Evolutionary conservation across 2,329 filamentous ascomycete genomes (phyloP).

Genomic region (Colletotrichum australisinense): DNA sequence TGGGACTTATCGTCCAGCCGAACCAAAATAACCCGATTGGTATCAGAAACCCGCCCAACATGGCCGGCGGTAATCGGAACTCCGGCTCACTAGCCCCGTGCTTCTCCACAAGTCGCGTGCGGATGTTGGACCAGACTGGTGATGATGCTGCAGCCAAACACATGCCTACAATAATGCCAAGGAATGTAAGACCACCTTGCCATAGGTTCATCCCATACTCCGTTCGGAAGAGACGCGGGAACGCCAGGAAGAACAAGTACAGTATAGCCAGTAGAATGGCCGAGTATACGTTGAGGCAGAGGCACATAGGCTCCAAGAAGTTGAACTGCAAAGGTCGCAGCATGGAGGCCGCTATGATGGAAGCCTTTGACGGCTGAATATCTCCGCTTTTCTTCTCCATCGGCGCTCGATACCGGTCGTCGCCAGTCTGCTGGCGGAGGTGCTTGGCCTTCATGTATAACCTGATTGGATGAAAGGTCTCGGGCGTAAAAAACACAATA

Average conservation of each 20-base stretch:
- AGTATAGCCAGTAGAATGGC: constrained; percentile 86
- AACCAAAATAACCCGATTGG: constrained; percentile 66
- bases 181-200: constrained; percentile 81
- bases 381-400: constrained; percentile 79
- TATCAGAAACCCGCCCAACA: constrained; percentile 78
- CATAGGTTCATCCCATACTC: constrained; percentile 82
- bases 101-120: constrained; percentile 65
- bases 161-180: constrained; percentile 78
- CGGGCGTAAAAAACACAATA: constrained; percentile 80
- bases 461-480: constrained; percentile 83
- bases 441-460: constrained; percentile 77
- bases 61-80: constrained; percentile 83
- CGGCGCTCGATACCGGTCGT: constrained; percentile 78
- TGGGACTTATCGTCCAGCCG: constrained; percentile 32
- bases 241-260: constrained; percentile 94
- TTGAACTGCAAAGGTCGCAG: constrained; percentile 83
- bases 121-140: constrained; percentile 73
- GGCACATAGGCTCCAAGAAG: constrained; percentile 84
- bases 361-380: constrained; percentile 65
- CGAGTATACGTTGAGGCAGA: constrained; percentile 83
- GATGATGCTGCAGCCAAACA: constrained; percentile 67
- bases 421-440: constrained; percentile 78
- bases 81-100: constrained; percentile 79
- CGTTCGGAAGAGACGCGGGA: constrained; percentile 79
- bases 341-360: constrained; percentile 64